phyloP scores from a whole-genome alignment of 805 yeast species.

The Barnettozyma populi region DNA sequence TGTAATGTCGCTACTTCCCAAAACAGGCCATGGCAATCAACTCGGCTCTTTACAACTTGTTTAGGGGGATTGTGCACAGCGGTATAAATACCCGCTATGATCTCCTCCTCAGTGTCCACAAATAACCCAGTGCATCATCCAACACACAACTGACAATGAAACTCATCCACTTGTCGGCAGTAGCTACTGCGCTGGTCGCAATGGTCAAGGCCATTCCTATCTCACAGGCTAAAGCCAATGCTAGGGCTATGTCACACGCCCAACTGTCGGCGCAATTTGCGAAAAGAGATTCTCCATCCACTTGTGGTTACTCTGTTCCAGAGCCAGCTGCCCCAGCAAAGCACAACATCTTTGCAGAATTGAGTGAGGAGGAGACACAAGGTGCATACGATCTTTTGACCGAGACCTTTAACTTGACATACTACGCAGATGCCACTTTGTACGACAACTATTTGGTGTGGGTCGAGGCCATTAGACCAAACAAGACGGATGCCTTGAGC shows the following conservation, averaged over 20 bases:
- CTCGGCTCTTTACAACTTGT: no score
- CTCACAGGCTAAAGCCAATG: conserved; percentile 1
- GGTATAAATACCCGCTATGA: neutral
- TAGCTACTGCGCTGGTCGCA: neutral
- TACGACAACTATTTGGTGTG: conserved; percentile 23
- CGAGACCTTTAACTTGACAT: conserved; percentile 17
- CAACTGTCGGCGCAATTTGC: neutral
- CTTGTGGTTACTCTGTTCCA: conserved; percentile 13
- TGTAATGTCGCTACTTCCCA: neutral
- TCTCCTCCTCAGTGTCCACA: neutral
- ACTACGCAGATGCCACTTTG: conserved; percentile 15
- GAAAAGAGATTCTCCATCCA: neutral
- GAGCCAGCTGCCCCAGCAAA: conserved; percentile 14
- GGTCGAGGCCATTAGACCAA: conserved; percentile 23
- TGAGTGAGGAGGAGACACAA: conserved; percentile 18
- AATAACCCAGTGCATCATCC: neutral
- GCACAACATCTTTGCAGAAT: conserved; percentile 21
- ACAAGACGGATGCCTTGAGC: conserved; percentile 24
- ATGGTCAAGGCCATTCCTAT: conserved; percentile 1
- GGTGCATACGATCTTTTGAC: conserved; percentile 13
- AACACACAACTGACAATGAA: neutral
- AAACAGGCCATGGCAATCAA: neutral
- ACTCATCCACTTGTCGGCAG: neutral
- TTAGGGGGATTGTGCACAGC: neutral
- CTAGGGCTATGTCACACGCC: conserved; percentile 1